Evolutionary conservation across 1,139 yeast genomes (phyloP).

Genomic region (Pichia sp.): DNA sequence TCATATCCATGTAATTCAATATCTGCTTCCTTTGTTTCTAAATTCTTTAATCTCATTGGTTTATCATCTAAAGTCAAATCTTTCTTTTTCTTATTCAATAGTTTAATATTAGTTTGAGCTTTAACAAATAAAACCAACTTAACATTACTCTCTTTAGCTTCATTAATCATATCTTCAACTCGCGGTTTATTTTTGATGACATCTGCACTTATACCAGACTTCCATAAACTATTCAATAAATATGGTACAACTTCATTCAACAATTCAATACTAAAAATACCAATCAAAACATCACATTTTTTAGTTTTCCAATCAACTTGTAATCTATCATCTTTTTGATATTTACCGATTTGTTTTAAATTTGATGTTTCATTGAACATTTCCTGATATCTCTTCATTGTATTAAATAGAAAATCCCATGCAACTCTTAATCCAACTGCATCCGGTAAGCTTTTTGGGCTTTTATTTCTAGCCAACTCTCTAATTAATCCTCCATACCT

Average conservation of each 20-base stretch:
- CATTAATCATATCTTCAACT: constrained; percentile 62
- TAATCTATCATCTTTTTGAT: constrained; percentile 29
- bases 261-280: constrained; percentile 52
- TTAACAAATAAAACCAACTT: constrained; percentile 71
- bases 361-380: constrained; percentile 28
- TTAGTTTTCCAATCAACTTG: constrained; percentile 41
- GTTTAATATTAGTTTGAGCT: constrained; percentile 39
- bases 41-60: constrained; percentile 65
- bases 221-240: constrained; percentile 63
- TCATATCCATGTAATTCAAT: constrained; percentile 67
- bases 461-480: constrained; percentile 46
- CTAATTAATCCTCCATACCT: constrained; percentile 71
- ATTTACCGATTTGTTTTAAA: constrained; percentile 22
- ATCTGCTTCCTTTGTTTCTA: constrained; percentile 50
- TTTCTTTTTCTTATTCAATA: constrained; percentile 18
- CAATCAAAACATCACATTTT: constrained; percentile 76
- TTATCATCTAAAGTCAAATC: constrained; percentile 37
- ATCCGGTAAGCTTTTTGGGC: constrained; percentile 34
- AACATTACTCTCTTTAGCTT: constrained; percentile 64
- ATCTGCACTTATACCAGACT: constrained; percentile 65
- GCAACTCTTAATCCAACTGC: constrained; percentile 86
- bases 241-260: constrained; percentile 57
- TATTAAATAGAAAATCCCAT: constrained; percentile 50
- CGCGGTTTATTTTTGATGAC: constrained; percentile 44
- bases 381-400: constrained; percentile 44